phyloP scores from a whole-genome alignment of 148 eudicot genomes.

The Rhododendron williamsianum region DNA sequence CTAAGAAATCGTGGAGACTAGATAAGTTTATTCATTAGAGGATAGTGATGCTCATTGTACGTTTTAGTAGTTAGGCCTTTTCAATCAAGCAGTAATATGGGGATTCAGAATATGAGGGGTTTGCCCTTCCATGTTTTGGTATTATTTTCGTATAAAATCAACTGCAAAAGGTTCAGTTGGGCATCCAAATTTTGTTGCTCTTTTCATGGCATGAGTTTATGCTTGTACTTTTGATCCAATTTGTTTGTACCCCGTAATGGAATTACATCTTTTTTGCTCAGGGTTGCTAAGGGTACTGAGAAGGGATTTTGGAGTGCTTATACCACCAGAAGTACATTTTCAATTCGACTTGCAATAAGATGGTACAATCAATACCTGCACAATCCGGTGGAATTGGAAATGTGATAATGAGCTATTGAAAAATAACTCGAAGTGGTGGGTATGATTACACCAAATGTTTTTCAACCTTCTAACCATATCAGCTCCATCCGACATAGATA shows the following conservation, averaged over 20 bases:
- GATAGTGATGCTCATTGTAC: conserved; percentile 22
- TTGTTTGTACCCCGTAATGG: neutral
- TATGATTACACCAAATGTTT: neutral
- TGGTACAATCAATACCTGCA: neutral
- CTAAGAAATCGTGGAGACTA: conserved; percentile 44
- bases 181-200: conserved; percentile 9
- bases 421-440: neutral
- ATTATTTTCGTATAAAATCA: conserved; percentile 5
- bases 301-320: neutral
- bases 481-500: too few species aligned
- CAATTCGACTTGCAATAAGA: neutral
- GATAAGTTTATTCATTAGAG: conserved; percentile 50
- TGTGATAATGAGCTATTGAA: neutral
- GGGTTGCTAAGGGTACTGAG: neutral
- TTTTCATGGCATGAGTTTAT: neutral
- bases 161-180: conserved; percentile 3
- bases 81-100: neutral
- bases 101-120: neutral
- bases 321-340: neutral
- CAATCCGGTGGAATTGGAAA: neutral
- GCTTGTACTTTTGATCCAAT: neutral
- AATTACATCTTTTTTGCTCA: neutral
- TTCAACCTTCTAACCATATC: too few species aligned
- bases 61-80: conserved; percentile 10
- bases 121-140: neutral